A percentile compares a stretch with the other conserved stretches of the same genome.
Evolutionary conservation across 768 basidiomycete species (phyloP).

Genomic region (Mycena venus): DNA sequence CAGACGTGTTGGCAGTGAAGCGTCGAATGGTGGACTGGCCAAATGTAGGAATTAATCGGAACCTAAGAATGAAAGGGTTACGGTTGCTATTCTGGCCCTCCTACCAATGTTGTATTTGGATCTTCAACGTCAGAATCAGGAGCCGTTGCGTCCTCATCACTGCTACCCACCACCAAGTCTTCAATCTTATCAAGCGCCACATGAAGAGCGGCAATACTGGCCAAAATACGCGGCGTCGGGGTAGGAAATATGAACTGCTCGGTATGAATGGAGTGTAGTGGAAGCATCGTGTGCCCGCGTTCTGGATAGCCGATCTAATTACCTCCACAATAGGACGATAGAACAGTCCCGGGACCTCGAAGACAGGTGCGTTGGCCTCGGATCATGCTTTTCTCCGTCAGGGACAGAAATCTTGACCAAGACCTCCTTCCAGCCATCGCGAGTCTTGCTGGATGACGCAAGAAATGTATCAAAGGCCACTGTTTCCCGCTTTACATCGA

Average conservation of each 20-base stretch:
- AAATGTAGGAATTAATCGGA: conserved; percentile 14
- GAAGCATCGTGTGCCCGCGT: neutral
- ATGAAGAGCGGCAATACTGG: too few species aligned
- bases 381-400: neutral
- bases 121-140: too few species aligned
- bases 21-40: conserved; percentile 31
- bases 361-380: neutral
- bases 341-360: conserved; percentile 31
- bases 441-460: neutral
- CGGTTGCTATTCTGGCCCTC: too few species aligned
- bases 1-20: conserved; percentile 37
- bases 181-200: too few species aligned
- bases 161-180: too few species aligned
- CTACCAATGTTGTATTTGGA: too few species aligned
- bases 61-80: conserved; percentile 3
- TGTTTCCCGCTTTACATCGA: neutral
- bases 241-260: too few species aligned
- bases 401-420: conserved; percentile 3
- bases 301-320: conserved; percentile 17
- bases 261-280: conserved; percentile 34
- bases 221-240: too few species aligned
- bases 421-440: neutral
- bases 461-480: neutral
- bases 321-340: conserved; percentile 35
- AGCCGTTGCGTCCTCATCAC: too few species aligned